Evolutionary conservation across 2,329 filamentous ascomycete species (phyloP), one percentile per base, ranked within the genome.

Genomic region (Mycocentrospora acerina): DNA sequence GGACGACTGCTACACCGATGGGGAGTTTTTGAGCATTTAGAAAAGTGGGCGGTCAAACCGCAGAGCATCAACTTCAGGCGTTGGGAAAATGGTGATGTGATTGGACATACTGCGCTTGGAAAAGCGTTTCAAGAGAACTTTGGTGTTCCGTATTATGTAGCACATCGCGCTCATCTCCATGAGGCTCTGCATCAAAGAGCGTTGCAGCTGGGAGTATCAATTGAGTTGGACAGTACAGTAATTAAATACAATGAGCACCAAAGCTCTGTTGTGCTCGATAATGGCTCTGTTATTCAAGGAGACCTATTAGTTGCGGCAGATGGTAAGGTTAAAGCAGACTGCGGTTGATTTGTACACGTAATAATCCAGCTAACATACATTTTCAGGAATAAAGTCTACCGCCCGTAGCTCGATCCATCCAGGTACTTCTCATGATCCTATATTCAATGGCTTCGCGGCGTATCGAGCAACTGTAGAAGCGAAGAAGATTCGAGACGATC

Each of bases 401-500:
- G 7, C 79, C 79, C 0, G 58, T 72, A 9, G 72, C 75, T 0
- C 82, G 79, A 0, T 44, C 5, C 4, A 18, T 13, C 22, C 19
- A 13, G 15, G 18, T 15, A 17, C 2, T 7, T 8, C 15, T 9
- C 30, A 42, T 14, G 39, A 40, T n/a, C 43, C 43, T n/a, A 11
- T 15, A 4, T 42, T 32, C 22, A 33, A 30, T 7, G 81, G 81
- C 0, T 81, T 85, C 51, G 61, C 84, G 15, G 81, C 80, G 1
- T 86, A 84, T 53, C 70, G 81, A 4, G 75, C 51, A 24, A 74
- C 81, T 0, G 66, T 85, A 2, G 63, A 69, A 1, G 55, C 73
- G 0, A 32, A 48, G 11, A 72, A 75, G 17, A 69, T 81, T 14
- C 68, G 80, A 24, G 19, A 30, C 1, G 45, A 59, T 33, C 55